Evolutionary conservation across 2,329 filamentous ascomycete species (phyloP).

Genomic region (Fusarium dimerum): DNA sequence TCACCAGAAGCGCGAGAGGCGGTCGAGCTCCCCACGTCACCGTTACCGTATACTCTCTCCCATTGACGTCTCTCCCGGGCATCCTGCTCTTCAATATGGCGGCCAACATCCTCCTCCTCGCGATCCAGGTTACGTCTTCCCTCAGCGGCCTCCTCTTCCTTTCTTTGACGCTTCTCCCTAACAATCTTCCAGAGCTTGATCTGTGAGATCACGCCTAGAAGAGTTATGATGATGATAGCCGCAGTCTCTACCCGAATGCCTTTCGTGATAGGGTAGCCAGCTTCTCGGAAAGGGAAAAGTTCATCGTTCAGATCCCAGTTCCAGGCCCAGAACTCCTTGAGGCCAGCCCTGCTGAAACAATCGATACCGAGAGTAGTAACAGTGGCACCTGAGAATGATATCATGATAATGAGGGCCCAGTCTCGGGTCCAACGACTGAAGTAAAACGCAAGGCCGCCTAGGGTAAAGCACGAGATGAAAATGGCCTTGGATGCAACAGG

Average conservation of each 20-base stretch:
- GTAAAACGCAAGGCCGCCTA: slow-evolving; percentile 70
- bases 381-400: slow-evolving; percentile 81
- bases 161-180: slow-evolving; percentile 59
- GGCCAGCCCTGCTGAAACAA: slow-evolving; percentile 83
- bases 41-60: slow-evolving; percentile 76
- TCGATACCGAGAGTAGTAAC: slow-evolving; percentile 82
- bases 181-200: slow-evolving; percentile 84
- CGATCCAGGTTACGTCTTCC: slow-evolving; percentile 56
- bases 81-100: slow-evolving; percentile 63
- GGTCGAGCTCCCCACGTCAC: slow-evolving; percentile 38
- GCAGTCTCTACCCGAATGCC: slow-evolving; percentile 86
- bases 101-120: slow-evolving; percentile 71
- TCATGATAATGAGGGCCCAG: slow-evolving; percentile 74
- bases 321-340: slow-evolving; percentile 97
- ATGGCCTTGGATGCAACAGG: slow-evolving; percentile 64
- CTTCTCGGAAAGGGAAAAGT: slow-evolving; percentile 74
- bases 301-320: slow-evolving; percentile 81
- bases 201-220: slow-evolving; percentile 80
- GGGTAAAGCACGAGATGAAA: slow-evolving; percentile 73
- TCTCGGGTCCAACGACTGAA: slow-evolving; percentile 77
- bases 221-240: slow-evolving; percentile 70
- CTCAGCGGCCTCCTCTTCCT: slow-evolving; percentile 50
- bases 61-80: slow-evolving; percentile 66
- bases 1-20: slow-evolving; percentile 52
- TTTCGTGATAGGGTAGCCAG: slow-evolving; percentile 81